These are phyloP conservation scores for Lachnellula cervina DNA, from an alignment of 2,329 filamentous ascomycete species.

Conservation along the genomic window DNA sequence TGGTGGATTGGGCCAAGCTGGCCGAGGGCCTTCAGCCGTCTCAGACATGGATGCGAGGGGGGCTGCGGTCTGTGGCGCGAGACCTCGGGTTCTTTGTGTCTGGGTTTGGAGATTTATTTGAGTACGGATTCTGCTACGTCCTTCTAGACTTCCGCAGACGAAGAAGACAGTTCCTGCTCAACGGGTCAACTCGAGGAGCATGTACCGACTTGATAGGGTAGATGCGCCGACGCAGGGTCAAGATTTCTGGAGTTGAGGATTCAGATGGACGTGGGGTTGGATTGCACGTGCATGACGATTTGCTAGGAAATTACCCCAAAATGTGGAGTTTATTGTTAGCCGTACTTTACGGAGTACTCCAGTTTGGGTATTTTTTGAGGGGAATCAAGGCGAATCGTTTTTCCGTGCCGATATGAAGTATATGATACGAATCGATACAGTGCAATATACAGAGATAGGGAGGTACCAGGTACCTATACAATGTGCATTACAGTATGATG, in stretches of 20 bases:
- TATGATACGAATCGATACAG: not conserved
- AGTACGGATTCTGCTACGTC: not conserved
- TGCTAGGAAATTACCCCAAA: not conserved
- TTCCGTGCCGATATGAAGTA: not conserved
- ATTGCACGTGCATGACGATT: conserved; percentile 12
- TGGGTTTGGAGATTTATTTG: not conserved
- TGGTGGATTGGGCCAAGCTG: conserved; percentile 26
- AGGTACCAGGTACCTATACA: too few species aligned
- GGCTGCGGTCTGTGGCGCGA: not conserved
- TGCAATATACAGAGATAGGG: too few species aligned
- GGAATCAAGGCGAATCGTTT: not conserved
- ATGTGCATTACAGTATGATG: too few species aligned
- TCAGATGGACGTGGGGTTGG: conserved; percentile 16
- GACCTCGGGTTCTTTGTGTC: not conserved
- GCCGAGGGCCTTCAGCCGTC: conserved; percentile 29
- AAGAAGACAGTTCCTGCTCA: not conserved
- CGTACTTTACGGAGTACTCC: too few species aligned
- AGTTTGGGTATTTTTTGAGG: not conserved
- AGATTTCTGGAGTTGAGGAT: conserved; percentile 5
- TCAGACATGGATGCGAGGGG: conserved; percentile 28
- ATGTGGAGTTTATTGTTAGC: too few species aligned
- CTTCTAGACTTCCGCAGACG: not conserved
- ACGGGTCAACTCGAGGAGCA: not conserved
- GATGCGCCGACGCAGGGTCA: not conserved
- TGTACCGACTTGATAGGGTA: not conserved